These are phyloP conservation scores for Fusarium burgessii DNA, from an alignment of 2,329 filamentous ascomycete genomes.

Conservation along the genomic window DNA sequence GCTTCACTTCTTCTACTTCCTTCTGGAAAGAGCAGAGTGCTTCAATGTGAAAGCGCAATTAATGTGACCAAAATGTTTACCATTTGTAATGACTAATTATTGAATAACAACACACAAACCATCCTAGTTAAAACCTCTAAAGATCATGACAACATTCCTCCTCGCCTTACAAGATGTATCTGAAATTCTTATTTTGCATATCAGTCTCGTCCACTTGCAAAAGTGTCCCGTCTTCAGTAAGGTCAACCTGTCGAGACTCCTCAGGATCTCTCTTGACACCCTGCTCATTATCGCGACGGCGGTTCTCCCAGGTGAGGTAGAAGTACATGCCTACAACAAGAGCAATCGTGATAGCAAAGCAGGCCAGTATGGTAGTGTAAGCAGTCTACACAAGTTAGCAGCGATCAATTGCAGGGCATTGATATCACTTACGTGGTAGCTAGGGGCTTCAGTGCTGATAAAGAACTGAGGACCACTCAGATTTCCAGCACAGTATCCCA, in stretches of 20 bases:
- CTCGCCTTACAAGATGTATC: not conserved
- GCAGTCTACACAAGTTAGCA: not conserved
- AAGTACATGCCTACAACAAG: conserved; percentile 5
- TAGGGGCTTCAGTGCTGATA: not conserved
- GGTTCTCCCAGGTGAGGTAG: conserved; percentile 8
- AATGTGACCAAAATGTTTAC: fast-evolving
- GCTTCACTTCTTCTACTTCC: fast-evolving
- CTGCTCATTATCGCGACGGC: conserved; percentile 10
- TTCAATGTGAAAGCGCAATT: not conserved
- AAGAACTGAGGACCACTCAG: conserved; percentile 13
- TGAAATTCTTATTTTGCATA: conserved; percentile 11
- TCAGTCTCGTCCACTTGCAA: conserved; percentile 13
- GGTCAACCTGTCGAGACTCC: conserved; percentile 4
- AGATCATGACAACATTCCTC: fast-evolving
- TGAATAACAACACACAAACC: too few species aligned
- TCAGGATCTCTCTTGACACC: conserved; percentile 14
- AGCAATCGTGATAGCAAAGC: conserved; percentile 7
- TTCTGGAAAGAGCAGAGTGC: fast-evolving
- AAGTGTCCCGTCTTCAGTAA: not conserved
- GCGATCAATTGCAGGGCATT: fast-evolving
- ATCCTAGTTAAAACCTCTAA: fast-evolving
- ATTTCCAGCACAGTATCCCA: conserved; percentile 21
- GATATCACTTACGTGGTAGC: not conserved
- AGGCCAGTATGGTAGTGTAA: conserved; percentile 6
- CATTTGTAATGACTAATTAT: not conserved